Evolutionary conservation across 345 rosid species (phyloP).

Genomic region (Eucalyptus marginata): DNA sequence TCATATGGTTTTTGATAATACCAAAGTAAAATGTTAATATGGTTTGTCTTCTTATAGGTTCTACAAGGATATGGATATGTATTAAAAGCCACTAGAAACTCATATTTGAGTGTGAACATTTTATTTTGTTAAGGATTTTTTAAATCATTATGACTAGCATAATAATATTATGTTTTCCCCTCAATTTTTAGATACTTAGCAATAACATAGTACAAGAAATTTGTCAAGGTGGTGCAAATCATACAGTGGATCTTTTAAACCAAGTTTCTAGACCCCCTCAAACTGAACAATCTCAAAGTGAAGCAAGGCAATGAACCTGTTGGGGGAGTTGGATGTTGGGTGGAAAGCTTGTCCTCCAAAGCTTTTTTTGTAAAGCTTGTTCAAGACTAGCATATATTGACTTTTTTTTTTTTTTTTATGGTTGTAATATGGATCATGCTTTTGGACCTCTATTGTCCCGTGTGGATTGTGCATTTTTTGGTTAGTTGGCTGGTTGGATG

Average conservation of each 20-base stretch:
- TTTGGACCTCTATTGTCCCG: fast-evolving
- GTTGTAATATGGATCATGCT: background rate
- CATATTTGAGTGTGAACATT: background rate
- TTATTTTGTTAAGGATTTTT: background rate
- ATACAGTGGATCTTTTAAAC: background rate
- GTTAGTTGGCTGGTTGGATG: background rate
- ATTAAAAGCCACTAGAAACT: background rate
- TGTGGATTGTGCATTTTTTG: background rate
- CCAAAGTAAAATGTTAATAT: background rate
- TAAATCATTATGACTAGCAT: background rate
- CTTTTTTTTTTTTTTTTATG: background rate
- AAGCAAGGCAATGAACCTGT: background rate
- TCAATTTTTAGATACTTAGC: fast-evolving
- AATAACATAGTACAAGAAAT: background rate
- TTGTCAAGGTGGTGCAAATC: background rate
- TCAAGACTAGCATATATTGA: background rate
- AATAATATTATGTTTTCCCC: background rate
- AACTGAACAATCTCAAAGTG: background rate
- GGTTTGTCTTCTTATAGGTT: background rate
- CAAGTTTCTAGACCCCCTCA: background rate
- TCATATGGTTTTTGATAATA: background rate
- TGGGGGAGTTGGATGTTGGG: background rate
- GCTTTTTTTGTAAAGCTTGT: background rate
- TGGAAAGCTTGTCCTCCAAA: background rate
- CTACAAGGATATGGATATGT: background rate